Evolutionary conservation across 805 yeast species (phyloP), one percentile per base, ranked within the genome.

Genomic region (Pichia rugopelliculosa): DNA sequence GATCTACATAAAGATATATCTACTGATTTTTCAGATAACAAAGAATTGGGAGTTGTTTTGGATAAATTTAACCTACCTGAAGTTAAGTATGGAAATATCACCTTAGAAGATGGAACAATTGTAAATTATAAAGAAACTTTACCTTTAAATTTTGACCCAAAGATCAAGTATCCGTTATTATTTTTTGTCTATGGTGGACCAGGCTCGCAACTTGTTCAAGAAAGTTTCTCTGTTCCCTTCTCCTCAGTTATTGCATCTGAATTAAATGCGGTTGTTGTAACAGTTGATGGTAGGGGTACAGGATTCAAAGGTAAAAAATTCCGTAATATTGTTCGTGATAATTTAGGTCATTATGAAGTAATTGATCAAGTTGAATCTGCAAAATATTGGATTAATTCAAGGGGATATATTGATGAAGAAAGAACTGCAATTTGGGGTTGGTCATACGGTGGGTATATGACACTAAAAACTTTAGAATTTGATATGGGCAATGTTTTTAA

Each of bases 201-300:
- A 9, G 93, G 89, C 33, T 85, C 96, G 6, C 98, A 93, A 64
- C 71, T 77, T 46, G 96, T 91, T 7, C 69, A 73, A 39, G 79
- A 84, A 52, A 60, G 69, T 13, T 88, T 80, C 58, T 60, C 75
- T 0, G 67, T 84, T 27, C 67, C 73, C 6, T 90, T 88, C 65
- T 84, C 90, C 51, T 77, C 84, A 25, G 82, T 86, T 11, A 77
- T 85, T 37, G 83, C 96, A 0, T 77, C 96, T 1, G 82, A 82
- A 56, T 71, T 86, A 53, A 75, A 84, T 57, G 87, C 95, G 2
- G 76, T 93, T 42, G 96, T 93, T 9, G 96, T 93, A 1, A 86
- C 96, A 1, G 95, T 93, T 4, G 99, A 93, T 66, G 98, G 98
- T 0, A 77, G 99, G 56, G 99, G 99, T 26, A 93, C 99, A 1